Evolutionary conservation across 768 basidiomycete species (phyloP).

Genomic region (Xerocomellus dryophilus): DNA sequence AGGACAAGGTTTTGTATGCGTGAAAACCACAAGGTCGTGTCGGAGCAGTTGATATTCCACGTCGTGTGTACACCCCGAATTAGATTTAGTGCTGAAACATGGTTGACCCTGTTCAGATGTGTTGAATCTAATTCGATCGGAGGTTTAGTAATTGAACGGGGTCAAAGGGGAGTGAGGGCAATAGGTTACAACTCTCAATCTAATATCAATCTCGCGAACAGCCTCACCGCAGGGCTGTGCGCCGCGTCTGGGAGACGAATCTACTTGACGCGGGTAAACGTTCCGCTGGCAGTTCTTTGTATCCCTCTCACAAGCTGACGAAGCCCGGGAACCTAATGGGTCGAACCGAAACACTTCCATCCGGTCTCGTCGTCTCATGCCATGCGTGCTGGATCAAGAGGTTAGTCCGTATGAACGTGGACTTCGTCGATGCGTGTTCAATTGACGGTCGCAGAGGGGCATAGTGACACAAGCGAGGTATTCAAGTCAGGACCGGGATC

Average conservation of each 20-base stretch:
- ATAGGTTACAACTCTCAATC: slow-evolving; percentile 9
- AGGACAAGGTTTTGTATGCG: slow-evolving; percentile 27
- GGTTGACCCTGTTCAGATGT: slow-evolving; percentile 7
- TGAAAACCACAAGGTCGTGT: slow-evolving; percentile 9
- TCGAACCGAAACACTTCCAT: slow-evolving; percentile 8
- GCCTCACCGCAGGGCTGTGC: slow-evolving; percentile 13
- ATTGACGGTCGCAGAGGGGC: background rate
- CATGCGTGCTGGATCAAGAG: background rate
- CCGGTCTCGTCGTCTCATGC: slow-evolving; percentile 6
- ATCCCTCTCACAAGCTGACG: background rate
- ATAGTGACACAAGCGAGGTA: background rate
- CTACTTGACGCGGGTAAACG: background rate
- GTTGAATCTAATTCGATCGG: slow-evolving; percentile 11
- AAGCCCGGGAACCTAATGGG: slow-evolving; percentile 3
- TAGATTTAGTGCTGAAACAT: slow-evolving; percentile 7
- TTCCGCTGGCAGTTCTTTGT: background rate
- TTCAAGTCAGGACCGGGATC: background rate
- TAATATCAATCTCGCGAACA: slow-evolving; percentile 14
- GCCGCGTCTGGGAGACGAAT: slow-evolving; percentile 11
- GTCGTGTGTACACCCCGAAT: slow-evolving; percentile 1
- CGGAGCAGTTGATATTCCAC: background rate
- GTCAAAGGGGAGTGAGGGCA: slow-evolving; percentile 10
- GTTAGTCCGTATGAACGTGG: slow-evolving; percentile 13
- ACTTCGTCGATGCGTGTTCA: background rate
- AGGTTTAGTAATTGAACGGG: slow-evolving; percentile 6